phyloP scores from a whole-genome alignment of 2,329 filamentous ascomycete species.

The Phialemonium atrogriseum region DNA sequence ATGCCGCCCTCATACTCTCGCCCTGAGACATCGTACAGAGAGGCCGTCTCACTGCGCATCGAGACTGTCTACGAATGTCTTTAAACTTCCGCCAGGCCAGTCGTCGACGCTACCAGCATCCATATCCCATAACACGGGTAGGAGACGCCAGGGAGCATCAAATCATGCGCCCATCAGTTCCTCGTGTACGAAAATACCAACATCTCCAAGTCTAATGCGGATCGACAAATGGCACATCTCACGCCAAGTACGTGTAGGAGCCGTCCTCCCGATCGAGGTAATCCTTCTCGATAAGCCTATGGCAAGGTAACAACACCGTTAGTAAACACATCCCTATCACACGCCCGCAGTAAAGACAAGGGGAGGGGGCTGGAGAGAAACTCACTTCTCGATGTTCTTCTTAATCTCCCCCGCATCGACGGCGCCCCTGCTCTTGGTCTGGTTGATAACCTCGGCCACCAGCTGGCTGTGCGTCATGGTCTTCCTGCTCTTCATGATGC shows the following conservation, averaged over 20 bases:
- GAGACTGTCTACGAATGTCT: no score
- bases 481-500: constrained; percentile 95
- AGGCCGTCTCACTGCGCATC: no score
- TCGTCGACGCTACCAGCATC: no score
- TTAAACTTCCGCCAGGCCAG: no score
- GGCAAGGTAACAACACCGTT: constrained; percentile 15
- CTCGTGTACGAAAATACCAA: no score
- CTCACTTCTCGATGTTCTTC: constrained; percentile 89
- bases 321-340: constrained; percentile 11
- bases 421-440: constrained; percentile 79
- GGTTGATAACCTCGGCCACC: constrained; percentile 83
- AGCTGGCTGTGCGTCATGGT: constrained; percentile 77
- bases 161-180: no score
- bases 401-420: constrained; percentile 86
- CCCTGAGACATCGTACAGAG: no score
- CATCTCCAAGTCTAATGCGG: no score
- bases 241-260: constrained; percentile 61
- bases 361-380: constrained; percentile 16
- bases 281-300: constrained; percentile 88
- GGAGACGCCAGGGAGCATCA: no score
- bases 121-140: no score
- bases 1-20: no score
- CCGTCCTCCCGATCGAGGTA: constrained; percentile 77
- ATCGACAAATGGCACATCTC: no score
- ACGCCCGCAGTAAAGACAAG: constrained; percentile 1